Conservation (phyloP, 805 yeast species). For the Nakazawaea holstii region DNA sequence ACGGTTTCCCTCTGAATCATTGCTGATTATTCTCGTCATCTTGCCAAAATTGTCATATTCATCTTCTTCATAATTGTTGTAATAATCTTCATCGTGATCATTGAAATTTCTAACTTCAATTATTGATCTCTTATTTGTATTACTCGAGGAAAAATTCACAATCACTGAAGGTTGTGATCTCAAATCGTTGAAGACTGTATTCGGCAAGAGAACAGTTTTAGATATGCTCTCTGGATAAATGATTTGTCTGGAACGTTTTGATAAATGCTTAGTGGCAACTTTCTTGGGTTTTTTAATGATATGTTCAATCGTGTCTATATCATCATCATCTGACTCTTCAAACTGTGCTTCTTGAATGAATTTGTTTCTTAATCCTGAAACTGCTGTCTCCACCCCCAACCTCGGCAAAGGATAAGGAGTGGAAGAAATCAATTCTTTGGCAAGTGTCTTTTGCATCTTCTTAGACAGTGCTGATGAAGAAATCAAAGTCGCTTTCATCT, state of each 20-base stretch:
- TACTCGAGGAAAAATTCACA: slow-evolving; percentile 16
- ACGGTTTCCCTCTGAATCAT: slow-evolving; percentile 27
- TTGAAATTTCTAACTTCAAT: slow-evolving; percentile 34
- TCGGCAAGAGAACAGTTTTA: slow-evolving; percentile 20
- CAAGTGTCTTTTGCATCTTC: slow-evolving; percentile 20
- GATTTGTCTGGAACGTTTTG: slow-evolving; percentile 29
- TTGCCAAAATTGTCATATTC: slow-evolving; percentile 24
- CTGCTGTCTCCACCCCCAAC: slow-evolving; percentile 58
- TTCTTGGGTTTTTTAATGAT: slow-evolving; percentile 16
- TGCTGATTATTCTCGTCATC: slow-evolving; percentile 20
- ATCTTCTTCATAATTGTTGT: slow-evolving; percentile 19
- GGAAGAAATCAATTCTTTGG: slow-evolving; percentile 28
- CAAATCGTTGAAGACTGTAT: slow-evolving; percentile 23
- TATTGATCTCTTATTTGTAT: slow-evolving; percentile 20
- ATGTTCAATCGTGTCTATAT: slow-evolving; percentile 42
- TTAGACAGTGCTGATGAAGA: slow-evolving; percentile 12
- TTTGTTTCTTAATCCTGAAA: slow-evolving; percentile 48
- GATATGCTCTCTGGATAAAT: slow-evolving; percentile 24
- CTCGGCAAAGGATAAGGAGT: slow-evolving; percentile 52
- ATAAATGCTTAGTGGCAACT: slow-evolving; percentile 24
- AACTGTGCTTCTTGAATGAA: slow-evolving; percentile 22
- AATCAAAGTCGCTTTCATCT: slow-evolving; percentile 9
- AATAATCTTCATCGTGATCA: slow-evolving; percentile 25
- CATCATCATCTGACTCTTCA: slow-evolving; percentile 22
- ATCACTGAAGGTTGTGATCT: slow-evolving; percentile 25